Conservation (phyloP, 108 stramenopile species). For the Thalassiosira profunda region DNA sequence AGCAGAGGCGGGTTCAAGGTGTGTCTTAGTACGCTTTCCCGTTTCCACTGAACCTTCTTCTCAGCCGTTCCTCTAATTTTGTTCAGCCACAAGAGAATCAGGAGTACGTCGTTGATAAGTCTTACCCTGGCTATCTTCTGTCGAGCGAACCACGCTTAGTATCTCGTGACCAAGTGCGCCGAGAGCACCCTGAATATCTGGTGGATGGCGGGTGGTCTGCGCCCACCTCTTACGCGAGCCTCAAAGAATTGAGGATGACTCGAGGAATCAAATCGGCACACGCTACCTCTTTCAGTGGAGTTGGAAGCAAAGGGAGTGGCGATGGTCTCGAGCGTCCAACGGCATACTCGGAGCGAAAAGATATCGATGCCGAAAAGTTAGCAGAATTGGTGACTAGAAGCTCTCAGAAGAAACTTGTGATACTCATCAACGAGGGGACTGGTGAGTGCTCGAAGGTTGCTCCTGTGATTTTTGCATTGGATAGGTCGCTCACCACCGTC, state of each 20-base stretch:
- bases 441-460: conserved; percentile 24
- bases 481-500: not conserved
- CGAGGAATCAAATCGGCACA: conserved; percentile 63
- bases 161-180: conserved; percentile 60
- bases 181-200: conserved; percentile 75
- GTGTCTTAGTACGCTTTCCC: too few species aligned
- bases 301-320: not conserved
- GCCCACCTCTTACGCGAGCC: conserved; percentile 73
- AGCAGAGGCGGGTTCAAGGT: conserved; percentile 81
- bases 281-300: not conserved
- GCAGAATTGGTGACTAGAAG: conserved; percentile 12
- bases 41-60: too few species aligned
- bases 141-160: conserved; percentile 54
- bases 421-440: conserved; percentile 89
- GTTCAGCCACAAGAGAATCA: conserved; percentile 81
- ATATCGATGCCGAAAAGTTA: conserved; percentile 30
- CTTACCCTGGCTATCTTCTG: conserved; percentile 85
- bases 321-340: not conserved
- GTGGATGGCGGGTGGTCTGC: conserved; percentile 60
- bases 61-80: too few species aligned
- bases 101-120: conserved; percentile 75
- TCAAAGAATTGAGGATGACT: conserved; percentile 67
- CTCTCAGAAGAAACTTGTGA: conserved; percentile 70
- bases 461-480: not conserved
- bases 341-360: not conserved